Conservation (phyloP, 139 green algal species). For the Tetraselmis striata region DNA sequence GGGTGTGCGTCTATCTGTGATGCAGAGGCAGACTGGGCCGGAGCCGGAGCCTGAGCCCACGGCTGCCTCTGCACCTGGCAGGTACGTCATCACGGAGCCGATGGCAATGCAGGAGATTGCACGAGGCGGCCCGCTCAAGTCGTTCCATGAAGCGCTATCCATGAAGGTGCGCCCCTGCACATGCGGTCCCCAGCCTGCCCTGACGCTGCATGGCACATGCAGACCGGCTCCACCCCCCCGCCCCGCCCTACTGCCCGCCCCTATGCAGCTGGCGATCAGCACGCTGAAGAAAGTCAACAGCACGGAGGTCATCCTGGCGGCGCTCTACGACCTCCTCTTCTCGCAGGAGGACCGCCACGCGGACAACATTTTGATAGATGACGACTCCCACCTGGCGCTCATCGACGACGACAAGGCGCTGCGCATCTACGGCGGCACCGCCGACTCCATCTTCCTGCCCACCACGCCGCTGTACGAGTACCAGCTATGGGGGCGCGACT, state of each 20-base stretch:
- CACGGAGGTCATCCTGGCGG: background rate
- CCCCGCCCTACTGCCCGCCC: too few relatives aligned
- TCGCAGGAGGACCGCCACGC: background rate
- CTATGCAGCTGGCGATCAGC: background rate
- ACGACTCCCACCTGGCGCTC: background rate
- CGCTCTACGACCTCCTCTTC: background rate
- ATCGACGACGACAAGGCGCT: background rate
- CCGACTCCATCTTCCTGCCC: background rate
- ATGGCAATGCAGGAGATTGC: background rate
- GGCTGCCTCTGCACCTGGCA: too few relatives aligned
- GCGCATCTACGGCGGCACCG: background rate
- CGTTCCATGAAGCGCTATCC: background rate
- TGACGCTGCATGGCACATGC: too few relatives aligned
- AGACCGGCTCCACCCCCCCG: too few relatives aligned
- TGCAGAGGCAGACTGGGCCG: too few relatives aligned
- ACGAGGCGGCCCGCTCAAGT: background rate
- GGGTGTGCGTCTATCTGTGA: too few relatives aligned
- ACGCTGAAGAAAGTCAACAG: background rate
- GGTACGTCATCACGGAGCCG: background rate
- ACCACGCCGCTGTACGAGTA: background rate
- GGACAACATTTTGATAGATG: background rate
- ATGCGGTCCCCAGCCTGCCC: too few relatives aligned
- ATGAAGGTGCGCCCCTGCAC: background rate
- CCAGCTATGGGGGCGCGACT: background rate
- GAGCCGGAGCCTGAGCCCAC: too few relatives aligned